Evolutionary conservation across 23 red algal genomes (phyloP).

Genomic region (Gracilariopsis chorda): DNA sequence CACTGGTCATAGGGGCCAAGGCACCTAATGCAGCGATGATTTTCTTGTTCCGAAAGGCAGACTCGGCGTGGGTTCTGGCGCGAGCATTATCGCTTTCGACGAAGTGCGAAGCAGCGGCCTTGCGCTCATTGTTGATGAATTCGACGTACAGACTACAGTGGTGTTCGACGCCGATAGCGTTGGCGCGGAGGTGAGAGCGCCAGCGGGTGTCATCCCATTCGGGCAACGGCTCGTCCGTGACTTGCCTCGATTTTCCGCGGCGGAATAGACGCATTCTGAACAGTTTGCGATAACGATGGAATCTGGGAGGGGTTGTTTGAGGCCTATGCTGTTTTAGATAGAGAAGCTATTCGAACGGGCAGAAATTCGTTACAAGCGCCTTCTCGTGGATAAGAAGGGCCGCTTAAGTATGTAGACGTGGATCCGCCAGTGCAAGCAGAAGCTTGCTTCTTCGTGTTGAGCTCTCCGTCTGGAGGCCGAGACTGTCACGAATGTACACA

Average conservation of each 20-base stretch:
- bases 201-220: slow-evolving; percentile 72
- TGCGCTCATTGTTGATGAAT: slow-evolving; percentile 58
- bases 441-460: too few relatives aligned
- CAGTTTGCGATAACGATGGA: neutral
- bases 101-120: slow-evolving; percentile 33
- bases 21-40: slow-evolving; percentile 50
- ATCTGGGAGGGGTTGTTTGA: too few relatives aligned
- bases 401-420: too few relatives aligned
- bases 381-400: too few relatives aligned
- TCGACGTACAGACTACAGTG: slow-evolving; percentile 54
- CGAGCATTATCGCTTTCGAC: slow-evolving; percentile 18
- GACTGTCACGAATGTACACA: too few relatives aligned
- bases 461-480: too few relatives aligned
- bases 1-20: slow-evolving; percentile 38
- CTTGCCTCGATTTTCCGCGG: neutral
- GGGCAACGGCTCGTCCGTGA: slow-evolving; percentile 33
- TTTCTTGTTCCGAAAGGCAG: slow-evolving; percentile 31
- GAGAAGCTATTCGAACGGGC: too few relatives aligned
- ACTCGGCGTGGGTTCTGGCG: slow-evolving; percentile 39
- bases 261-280: slow-evolving; percentile 44
- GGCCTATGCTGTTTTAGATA: too few relatives aligned
- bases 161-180: slow-evolving; percentile 48
- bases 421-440: too few relatives aligned
- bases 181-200: slow-evolving; percentile 59
- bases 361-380: too few relatives aligned